A percentile compares a stretch with the other conserved stretches of the same genome.
Conservation (phyloP, 768 basidiomycete species). For the Auriscalpium orientale region DNA sequence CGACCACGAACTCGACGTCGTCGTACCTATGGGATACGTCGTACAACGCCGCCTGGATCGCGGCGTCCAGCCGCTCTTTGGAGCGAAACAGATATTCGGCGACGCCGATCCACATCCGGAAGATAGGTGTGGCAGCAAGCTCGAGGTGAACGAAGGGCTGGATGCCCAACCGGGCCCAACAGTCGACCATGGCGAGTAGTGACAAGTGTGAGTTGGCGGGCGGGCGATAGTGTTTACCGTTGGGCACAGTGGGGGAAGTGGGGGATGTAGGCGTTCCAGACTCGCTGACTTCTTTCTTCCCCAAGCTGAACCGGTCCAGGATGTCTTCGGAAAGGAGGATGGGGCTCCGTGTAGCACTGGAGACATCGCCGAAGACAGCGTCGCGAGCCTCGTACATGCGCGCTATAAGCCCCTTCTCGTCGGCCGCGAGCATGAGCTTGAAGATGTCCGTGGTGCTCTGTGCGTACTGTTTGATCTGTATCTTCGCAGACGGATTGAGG, state of each 20-base stretch:
- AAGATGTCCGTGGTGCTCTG: slow-evolving; percentile 81
- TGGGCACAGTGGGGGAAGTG: not conserved
- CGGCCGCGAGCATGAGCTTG: slow-evolving; percentile 82
- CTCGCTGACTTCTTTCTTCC: slow-evolving; percentile 25
- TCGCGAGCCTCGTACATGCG: slow-evolving; percentile 71
- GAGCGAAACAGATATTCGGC: slow-evolving; percentile 92
- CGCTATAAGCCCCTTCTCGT: slow-evolving; percentile 47
- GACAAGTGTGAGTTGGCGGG: slow-evolving; percentile 86
- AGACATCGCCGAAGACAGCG: slow-evolving; percentile 58
- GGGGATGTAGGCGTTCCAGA: not conserved
- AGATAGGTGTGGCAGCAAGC: slow-evolving; percentile 92
- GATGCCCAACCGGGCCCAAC: slow-evolving; percentile 84
- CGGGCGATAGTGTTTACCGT: slow-evolving; percentile 21
- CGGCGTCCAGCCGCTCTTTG: slow-evolving; percentile 49
- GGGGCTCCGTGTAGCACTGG: slow-evolving; percentile 34
- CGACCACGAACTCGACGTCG: slow-evolving; percentile 91
- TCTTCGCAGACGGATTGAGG: slow-evolving; percentile 82
- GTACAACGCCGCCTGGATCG: slow-evolving; percentile 66
- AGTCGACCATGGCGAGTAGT: slow-evolving; percentile 96
- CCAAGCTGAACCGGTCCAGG: slow-evolving; percentile 85
- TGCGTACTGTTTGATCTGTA: slow-evolving; percentile 89
- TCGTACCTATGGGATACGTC: slow-evolving; percentile 79
- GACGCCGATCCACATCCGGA: slow-evolving; percentile 94
- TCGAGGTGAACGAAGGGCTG: slow-evolving; percentile 87
- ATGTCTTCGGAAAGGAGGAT: slow-evolving; percentile 81